phyloP scores from a whole-genome alignment of 495 filamentous ascomycete genomes.

The Amorphotheca resinae region DNA sequence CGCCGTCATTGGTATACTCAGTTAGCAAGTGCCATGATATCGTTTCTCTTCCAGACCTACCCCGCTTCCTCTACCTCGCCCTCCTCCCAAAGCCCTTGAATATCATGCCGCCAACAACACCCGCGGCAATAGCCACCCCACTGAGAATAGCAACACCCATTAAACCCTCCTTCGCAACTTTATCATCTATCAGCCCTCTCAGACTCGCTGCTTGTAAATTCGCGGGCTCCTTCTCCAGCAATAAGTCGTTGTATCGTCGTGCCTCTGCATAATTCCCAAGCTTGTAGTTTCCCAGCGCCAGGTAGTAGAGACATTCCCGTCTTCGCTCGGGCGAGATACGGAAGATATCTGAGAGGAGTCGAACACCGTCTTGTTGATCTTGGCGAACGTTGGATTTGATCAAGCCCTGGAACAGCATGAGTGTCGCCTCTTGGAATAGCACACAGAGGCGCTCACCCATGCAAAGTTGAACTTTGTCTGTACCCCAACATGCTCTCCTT shows the following conservation, averaged over 20 bases:
- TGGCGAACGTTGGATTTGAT: slow-evolving; percentile 76
- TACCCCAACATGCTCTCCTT: slow-evolving; percentile 88
- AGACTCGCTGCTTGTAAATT: slow-evolving; percentile 86
- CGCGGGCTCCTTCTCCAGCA: slow-evolving; percentile 76
- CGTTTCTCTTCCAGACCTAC: neutral
- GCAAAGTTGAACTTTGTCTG: slow-evolving; percentile 99
- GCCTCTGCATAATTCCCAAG: slow-evolving; percentile 95
- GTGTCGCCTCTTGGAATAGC: too few relatives aligned
- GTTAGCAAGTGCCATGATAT: slow-evolving; percentile 4
- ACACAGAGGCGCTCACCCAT: slow-evolving; percentile 60
- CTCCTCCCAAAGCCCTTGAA: slow-evolving; percentile 56
- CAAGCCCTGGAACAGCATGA: too few relatives aligned
- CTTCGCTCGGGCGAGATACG: slow-evolving; percentile 79
- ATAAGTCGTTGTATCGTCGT: slow-evolving; percentile 80
- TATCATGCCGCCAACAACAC: slow-evolving; percentile 79
- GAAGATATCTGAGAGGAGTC: slow-evolving; percentile 93
- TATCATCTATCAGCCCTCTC: slow-evolving; percentile 80
- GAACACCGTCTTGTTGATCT: slow-evolving; percentile 93
- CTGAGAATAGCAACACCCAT: slow-evolving; percentile 95
- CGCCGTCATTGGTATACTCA: slow-evolving; percentile 16
- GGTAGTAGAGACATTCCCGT: slow-evolving; percentile 94
- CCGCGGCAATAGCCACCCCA: slow-evolving; percentile 82
- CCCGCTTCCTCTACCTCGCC: slow-evolving; percentile 19
- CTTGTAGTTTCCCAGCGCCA: slow-evolving; percentile 94
- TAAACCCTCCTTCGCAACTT: slow-evolving; percentile 85